Conservation (phyloP, 495 filamentous ascomycete genomes). For the Talaromyces proteolyticus region DNA sequence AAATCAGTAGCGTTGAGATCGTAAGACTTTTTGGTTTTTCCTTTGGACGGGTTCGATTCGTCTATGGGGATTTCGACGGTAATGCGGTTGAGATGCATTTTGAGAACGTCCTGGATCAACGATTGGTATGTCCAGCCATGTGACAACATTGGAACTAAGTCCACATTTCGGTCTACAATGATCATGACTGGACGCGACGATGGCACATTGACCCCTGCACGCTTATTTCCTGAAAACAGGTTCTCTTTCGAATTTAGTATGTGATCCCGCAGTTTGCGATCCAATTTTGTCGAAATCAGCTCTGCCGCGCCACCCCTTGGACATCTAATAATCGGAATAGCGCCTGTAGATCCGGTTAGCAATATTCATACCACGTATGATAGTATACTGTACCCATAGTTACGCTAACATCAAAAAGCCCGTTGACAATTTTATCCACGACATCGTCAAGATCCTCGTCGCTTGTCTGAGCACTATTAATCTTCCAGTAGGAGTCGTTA, state of each 20-base stretch:
- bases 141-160: slow-evolving; percentile 96
- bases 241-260: slow-evolving; percentile 97
- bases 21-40: slow-evolving; percentile 74
- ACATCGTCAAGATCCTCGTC: slow-evolving; percentile 84
- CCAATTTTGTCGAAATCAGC: slow-evolving; percentile 87
- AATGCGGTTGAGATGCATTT: slow-evolving; percentile 94
- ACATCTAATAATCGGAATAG: slow-evolving; percentile 90
- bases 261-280: slow-evolving; percentile 93
- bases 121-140: slow-evolving; percentile 99
- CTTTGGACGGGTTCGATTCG: slow-evolving; percentile 64
- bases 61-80: slow-evolving; percentile 80
- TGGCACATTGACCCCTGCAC: slow-evolving; percentile 51
- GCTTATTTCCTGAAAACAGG: slow-evolving; percentile 62
- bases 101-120: slow-evolving; percentile 87
- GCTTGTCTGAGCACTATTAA: slow-evolving; percentile 88
- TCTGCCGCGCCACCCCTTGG: slow-evolving; percentile 91
- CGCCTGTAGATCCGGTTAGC: slow-evolving; percentile 53
- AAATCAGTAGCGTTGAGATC: slow-evolving; percentile 89
- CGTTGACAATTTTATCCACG: slow-evolving; percentile 87
- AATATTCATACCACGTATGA: no score
- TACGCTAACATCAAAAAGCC: slow-evolving; percentile 91
- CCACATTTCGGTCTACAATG: slow-evolving; percentile 90
- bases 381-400: slow-evolving; percentile 83
- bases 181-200: slow-evolving; percentile 77
- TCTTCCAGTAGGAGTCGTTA: slow-evolving; percentile 86